phyloP scores from a whole-genome alignment of 2,329 filamentous ascomycete genomes.

The Xylaria sp. region DNA sequence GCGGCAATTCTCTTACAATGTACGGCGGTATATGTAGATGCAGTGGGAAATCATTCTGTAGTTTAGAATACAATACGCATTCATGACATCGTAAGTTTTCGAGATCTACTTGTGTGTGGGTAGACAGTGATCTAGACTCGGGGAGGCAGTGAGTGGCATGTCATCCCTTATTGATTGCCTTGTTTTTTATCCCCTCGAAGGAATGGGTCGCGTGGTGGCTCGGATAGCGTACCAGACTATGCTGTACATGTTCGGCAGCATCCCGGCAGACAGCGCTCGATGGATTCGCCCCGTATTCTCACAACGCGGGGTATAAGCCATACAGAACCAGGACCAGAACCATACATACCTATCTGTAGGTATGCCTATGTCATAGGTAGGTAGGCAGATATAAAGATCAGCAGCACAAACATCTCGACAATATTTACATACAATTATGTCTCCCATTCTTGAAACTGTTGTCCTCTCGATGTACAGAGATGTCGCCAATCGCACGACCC shows the following conservation, averaged over 20 bases:
- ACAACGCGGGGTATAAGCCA: constrained; percentile 7
- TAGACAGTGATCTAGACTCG: background rate
- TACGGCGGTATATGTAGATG: background rate
- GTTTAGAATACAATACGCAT: background rate
- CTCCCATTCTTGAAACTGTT: background rate
- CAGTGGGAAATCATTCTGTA: background rate
- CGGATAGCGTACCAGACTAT: background rate
- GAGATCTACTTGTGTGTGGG: background rate
- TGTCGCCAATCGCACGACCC: constrained; percentile 12
- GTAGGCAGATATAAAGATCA: constrained; percentile 1
- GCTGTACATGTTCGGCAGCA: background rate
- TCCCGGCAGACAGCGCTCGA: background rate
- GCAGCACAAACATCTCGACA: background rate
- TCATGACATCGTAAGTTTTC: background rate
- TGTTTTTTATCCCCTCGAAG: background rate
- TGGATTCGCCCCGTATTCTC: background rate
- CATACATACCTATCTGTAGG: no score
- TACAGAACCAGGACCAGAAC: no score
- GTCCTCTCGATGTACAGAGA: background rate
- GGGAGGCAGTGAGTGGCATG: background rate
- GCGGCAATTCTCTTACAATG: background rate
- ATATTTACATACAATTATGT: background rate
- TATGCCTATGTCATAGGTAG: no score
- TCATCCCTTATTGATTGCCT: background rate
- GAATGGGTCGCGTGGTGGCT: background rate